Evolutionary conservation across 2,329 filamentous ascomycete genomes (phyloP), one percentile per base, ranked within the genome.

Genomic region (Metarhizium sp.): DNA sequence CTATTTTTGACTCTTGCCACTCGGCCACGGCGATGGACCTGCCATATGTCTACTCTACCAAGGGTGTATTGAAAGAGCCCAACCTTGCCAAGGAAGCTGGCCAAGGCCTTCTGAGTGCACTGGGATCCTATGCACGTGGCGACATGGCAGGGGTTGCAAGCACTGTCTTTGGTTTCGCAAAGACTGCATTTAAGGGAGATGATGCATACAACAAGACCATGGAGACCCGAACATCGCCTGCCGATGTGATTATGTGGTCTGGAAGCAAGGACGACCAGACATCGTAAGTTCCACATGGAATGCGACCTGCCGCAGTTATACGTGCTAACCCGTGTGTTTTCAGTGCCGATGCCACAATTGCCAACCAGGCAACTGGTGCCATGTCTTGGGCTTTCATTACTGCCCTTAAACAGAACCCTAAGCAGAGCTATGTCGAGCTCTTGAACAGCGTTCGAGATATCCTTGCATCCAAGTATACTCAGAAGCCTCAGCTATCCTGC

Each of bases 331-430:
- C 49, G 45, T 54, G 52, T 64, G 68, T 16, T 25, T 18, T 50
- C 52, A 95, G 91, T 57, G 88, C 90, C 73, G 94, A 99, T 70
- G 92, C 94, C 13, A 88, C 85, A 32, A 96, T 97, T 62, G 83
- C 80, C 47, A 85, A 90, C 55, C 81, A 96, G 73, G 92, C 94
- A 38, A 99, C 94, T 0, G 94, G 94, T 55, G 94, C 94, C 71
- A 97, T 99, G 94, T 96, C 91, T 3, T 96, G 88, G 84, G 94
- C 94, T 2, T 99, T 99, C 71, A 94, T 99, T 70, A 85, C 81
- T 1, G 87, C 92, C 20, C 80, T 97, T 66, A 92, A 88, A 78
- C 90, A 92, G 76, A 95, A 95, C 67, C 90, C 90, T 1, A 87
- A 95, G 69, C 94, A 97, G 76, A 96, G 88, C 74, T 99, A 99